phyloP scores from a whole-genome alignment of 257 asterid genomes.

The Hygrophila difformis region DNA sequence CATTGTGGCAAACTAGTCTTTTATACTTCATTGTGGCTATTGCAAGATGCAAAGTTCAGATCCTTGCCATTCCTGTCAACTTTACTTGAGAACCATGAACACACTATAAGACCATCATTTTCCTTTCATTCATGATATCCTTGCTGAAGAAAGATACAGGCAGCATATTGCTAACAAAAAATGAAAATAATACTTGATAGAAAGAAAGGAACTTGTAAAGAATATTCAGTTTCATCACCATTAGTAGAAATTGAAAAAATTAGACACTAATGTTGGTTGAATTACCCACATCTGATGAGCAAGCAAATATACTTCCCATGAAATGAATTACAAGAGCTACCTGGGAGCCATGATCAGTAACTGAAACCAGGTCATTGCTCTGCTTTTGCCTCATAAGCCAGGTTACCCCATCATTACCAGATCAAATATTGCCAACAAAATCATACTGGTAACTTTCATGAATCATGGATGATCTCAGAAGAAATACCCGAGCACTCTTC shows the following conservation, averaged over 20 bases:
- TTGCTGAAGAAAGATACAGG: slow-evolving; percentile 6
- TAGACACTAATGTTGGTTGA: slow-evolving; percentile 5
- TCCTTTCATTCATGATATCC: too few relatives aligned
- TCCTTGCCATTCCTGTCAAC: too few relatives aligned
- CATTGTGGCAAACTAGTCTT: too few relatives aligned
- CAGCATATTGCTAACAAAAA: not conserved
- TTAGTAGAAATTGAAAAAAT: slow-evolving; percentile 3
- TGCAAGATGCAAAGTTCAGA: too few relatives aligned
- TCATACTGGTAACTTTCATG: slow-evolving; percentile 44
- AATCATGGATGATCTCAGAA: slow-evolving; percentile 41
- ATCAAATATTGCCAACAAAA: slow-evolving; percentile 37
- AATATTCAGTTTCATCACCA: not conserved
- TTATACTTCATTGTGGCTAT: too few relatives aligned
- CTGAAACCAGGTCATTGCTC: slow-evolving; percentile 45
- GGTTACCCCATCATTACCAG: slow-evolving; percentile 50
- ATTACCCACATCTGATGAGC: not conserved
- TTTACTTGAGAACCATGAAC: too few relatives aligned
- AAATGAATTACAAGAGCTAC: slow-evolving; percentile 20
- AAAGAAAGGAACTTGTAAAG: not conserved
- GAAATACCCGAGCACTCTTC: slow-evolving; percentile 24
- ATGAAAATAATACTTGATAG: not conserved
- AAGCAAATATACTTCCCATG: slow-evolving; percentile 1
- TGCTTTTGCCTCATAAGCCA: slow-evolving; percentile 46
- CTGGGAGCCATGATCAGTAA: slow-evolving; percentile 41
- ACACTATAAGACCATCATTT: too few relatives aligned